Base-by-base conservation (phyloP, 1,139 yeast genomes). In the Taphrina flavorubra region DNA sequence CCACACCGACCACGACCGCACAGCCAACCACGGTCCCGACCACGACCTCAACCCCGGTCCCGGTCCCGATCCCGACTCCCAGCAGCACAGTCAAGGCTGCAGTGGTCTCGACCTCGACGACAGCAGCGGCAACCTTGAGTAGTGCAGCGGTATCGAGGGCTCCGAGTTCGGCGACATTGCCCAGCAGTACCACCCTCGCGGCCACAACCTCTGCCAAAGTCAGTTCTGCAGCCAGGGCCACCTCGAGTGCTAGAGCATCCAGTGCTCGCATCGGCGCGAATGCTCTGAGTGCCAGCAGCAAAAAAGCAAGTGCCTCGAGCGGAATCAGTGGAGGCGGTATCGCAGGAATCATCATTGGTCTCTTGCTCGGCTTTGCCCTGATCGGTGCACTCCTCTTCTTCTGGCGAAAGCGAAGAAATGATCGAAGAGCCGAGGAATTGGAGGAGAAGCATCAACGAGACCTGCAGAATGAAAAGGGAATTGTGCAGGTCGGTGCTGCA, bases 261-360 rank as follows among this genome's bases (percentile, higher is more conserved):
- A 51, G 55, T 40, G 61, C 47, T n/a, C 51, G 61, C 4, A 13
- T 53, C 20, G 42, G 55, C 16, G 53, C 61, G 3, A 40, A 40
- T 5, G 60, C 67, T 4, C 34, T 46, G 31, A 36, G 14, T 53
- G 37, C 67, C 2, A 44, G 56, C 4, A 47, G 51, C 40, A 51
- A 51, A 36, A 37, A 51, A 25, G 59, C 20, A 8, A 55, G 46
- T 20, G 46, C 61, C 13, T 20, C 42, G 37, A 55, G 42, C 16
- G 67, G 67, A 11, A 14, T 63, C 18, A 44, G 61, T 6, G 67
- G 67, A 16, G 67, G 67, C 18, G 67, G 61, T 7, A 63, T 63
- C 39, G 67, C 67, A 2, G 67, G 67, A 11, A 25, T 63, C 61
- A 49, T 63, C 25, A 63, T 63, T 39, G 67, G 67, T 7, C 61